These are phyloP conservation scores for Trypanosoma conorhini DNA, from an alignment of 208 protist genomes.

Conservation along the genomic window DNA sequence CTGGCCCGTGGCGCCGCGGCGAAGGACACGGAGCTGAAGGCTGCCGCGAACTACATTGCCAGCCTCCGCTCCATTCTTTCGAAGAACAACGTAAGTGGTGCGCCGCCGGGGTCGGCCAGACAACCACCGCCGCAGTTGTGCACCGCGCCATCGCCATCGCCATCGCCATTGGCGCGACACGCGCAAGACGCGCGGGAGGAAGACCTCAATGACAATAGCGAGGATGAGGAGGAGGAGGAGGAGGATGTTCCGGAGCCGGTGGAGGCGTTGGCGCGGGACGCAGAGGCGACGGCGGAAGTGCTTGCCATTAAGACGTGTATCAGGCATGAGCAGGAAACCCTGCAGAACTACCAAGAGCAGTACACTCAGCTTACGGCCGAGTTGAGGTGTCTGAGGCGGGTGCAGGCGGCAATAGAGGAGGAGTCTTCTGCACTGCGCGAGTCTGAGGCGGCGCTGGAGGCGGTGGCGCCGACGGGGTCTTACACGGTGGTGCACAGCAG, in stretches of 20 bases:
- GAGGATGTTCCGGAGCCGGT: not conserved
- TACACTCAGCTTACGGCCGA: not conserved
- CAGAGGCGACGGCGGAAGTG: conserved; percentile 10
- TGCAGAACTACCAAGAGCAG: conserved; percentile 9
- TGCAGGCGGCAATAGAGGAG: conserved; percentile 11
- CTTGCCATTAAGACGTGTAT: conserved; percentile 14
- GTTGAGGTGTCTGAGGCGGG: not conserved
- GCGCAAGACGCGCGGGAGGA: not conserved
- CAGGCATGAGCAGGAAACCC: conserved; percentile 14
- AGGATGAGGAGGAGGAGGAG: not conserved
- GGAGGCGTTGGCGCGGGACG: not conserved
- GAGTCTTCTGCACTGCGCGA: conserved; percentile 17
- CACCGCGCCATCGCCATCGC: not conserved
- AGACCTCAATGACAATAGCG: not conserved
- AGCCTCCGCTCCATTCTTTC: conserved; percentile 9
- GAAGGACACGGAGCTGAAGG: not conserved
- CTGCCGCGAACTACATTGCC: not conserved
- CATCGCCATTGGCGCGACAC: not conserved
- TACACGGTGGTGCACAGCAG: conserved; percentile 1
- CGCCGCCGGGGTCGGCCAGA: not conserved
- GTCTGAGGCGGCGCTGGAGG: conserved; percentile 24
- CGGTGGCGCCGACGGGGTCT: conserved; percentile 5
- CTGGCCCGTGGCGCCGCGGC: not conserved
- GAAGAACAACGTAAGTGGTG: not conserved
- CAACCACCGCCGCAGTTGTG: not conserved